A percentile compares a stretch with the other conserved stretches of the same genome.
phyloP scores from a whole-genome alignment of 345 rosid species.

The Salix arbutifolia region DNA sequence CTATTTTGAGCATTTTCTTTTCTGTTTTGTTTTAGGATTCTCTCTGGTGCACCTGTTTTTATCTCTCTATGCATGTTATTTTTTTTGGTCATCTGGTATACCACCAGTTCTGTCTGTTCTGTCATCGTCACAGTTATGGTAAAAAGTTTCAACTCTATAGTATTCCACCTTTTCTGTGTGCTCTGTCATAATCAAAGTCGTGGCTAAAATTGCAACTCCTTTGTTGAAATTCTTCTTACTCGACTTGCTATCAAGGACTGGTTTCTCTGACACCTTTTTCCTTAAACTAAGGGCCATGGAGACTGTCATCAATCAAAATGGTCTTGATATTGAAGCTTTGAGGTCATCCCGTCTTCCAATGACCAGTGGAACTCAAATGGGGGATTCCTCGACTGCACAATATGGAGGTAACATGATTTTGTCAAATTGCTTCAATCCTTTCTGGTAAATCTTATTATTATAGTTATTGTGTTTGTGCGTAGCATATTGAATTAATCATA shows the following conservation, averaged over 20 bases:
- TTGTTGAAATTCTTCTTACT: background rate
- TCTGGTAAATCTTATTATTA: background rate
- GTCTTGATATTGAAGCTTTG: slow-evolving; percentile 89
- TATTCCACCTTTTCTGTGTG: background rate
- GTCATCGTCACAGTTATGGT: background rate
- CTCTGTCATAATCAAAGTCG: background rate
- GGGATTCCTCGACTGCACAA: slow-evolving; percentile 59
- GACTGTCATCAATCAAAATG: slow-evolving; percentile 85
- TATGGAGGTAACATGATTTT: slow-evolving; percentile 51
- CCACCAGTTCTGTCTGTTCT: background rate
- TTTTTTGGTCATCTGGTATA: background rate
- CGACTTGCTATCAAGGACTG: background rate
- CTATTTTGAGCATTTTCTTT: background rate
- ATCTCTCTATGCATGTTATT: background rate
- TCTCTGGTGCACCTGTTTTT: background rate
- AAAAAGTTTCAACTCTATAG: background rate
- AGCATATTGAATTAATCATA: background rate
- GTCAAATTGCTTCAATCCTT: background rate
- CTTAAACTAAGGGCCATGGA: slow-evolving; percentile 81
- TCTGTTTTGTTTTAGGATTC: background rate
- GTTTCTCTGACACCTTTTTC: slow-evolving; percentile 19
- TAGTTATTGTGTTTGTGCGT: background rate
- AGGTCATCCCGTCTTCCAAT: slow-evolving; percentile 67
- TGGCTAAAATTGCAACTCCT: background rate
- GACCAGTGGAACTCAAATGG: slow-evolving; percentile 63